Percentiles rank a stretch among this genome's conserved stretches.
phyloP scores from a whole-genome alignment of 495 filamentous ascomycete genomes.

The Polyplosphaeria fusca region DNA sequence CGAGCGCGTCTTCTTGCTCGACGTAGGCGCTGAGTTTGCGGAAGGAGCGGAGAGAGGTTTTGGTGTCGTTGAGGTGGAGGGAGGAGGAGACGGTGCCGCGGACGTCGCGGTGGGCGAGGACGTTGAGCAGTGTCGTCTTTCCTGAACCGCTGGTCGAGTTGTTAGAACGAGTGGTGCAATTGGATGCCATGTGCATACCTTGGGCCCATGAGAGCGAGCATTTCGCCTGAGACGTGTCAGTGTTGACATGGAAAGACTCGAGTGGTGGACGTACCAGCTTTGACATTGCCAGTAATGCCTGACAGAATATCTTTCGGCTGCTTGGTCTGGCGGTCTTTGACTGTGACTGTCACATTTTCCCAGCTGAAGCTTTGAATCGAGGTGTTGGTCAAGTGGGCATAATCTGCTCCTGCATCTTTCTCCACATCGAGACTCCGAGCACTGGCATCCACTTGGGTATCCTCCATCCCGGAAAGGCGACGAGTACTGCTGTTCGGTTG shows the following conservation, averaged over 20 bases:
- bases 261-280: conserved; percentile 39
- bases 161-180: background rate
- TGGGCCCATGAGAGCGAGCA: conserved; percentile 74
- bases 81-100: conserved; percentile 49
- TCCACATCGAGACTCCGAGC: conserved; percentile 35
- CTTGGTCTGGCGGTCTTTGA: conserved; percentile 66
- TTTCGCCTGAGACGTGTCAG: conserved; percentile 50
- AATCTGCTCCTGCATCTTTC: conserved; percentile 36
- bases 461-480: too few species aligned
- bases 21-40: conserved; percentile 64
- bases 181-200: conserved; percentile 37
- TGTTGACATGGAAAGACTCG: background rate
- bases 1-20: conserved; percentile 80
- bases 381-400: conserved; percentile 42
- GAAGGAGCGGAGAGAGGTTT: conserved; percentile 43
- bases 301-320: conserved; percentile 54
- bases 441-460: background rate
- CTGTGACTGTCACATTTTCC: conserved; percentile 60
- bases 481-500: too few species aligned
- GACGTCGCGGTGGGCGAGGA: conserved; percentile 59
- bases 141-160: conserved; percentile 53
- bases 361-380: conserved; percentile 56
- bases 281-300: conserved; percentile 51
- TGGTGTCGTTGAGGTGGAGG: conserved; percentile 57
- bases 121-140: conserved; percentile 75